Percentiles rank a stretch among this genome's conserved stretches.
These are phyloP conservation scores for Colletotrichum abscissum DNA, from an alignment of 2,329 filamentous ascomycete genomes.

Conservation along the genomic window DNA sequence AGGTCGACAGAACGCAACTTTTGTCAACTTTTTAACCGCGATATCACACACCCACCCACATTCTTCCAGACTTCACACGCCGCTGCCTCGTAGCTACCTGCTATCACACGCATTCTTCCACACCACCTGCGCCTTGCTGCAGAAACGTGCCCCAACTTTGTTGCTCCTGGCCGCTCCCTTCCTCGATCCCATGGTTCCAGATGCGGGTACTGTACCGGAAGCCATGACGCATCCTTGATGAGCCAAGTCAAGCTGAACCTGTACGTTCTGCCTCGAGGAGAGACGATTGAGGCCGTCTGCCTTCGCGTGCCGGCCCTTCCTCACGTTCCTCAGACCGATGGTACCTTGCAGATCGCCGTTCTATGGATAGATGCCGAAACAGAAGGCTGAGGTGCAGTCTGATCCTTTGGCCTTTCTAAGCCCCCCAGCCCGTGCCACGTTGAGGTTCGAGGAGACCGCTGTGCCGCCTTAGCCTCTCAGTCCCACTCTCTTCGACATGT, in stretches of 20 bases:
- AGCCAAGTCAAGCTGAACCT: neutral
- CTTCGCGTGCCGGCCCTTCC: conserved; percentile 21
- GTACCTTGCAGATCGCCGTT: conserved; percentile 33
- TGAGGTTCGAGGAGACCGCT: neutral
- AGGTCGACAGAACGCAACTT: neutral
- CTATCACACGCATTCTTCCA: conserved; percentile 1
- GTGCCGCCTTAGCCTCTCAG: conserved; percentile 18
- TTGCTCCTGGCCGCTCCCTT: conserved; percentile 14
- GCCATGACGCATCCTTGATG: conserved; percentile 3
- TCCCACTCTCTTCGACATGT: neutral
- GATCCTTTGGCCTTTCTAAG: conserved; percentile 5
- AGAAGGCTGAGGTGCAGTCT: conserved; percentile 18
- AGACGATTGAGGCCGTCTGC: neutral
- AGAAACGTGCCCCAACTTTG: conserved; percentile 20
- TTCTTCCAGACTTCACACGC: neutral
- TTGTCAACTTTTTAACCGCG: conserved; percentile 16
- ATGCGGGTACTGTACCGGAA: conserved; percentile 2
- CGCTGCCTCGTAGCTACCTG: conserved; percentile 3
- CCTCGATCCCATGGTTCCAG: conserved; percentile 16
- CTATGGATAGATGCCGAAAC: conserved; percentile 14
- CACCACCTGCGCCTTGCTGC: conserved; percentile 18
- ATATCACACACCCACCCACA: conserved; percentile 18
- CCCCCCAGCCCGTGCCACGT: conserved; percentile 23
- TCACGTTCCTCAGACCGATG: conserved; percentile 11
- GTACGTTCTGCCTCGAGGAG: neutral